phyloP scores from a whole-genome alignment of 2,329 filamentous ascomycete genomes.

The Albophoma yamanashiensis region DNA sequence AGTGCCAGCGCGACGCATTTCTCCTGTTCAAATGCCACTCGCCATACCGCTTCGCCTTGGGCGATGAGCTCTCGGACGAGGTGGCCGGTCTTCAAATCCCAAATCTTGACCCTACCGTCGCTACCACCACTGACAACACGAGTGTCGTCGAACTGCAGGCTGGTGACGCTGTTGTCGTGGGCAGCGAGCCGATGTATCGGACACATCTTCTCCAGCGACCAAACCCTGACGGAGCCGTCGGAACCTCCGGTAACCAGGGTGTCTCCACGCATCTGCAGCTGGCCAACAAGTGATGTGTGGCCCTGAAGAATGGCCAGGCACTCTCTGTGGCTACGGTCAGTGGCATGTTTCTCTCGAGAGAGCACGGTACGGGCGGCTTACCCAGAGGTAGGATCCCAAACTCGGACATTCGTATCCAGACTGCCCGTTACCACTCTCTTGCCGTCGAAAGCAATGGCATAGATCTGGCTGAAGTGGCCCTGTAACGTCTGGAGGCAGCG shows the following conservation, averaged over 20 bases:
- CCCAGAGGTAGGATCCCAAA: conserved; percentile 90
- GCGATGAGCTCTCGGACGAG: conserved; percentile 84
- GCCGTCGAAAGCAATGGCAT: conserved; percentile 95
- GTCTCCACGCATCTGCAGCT: conserved; percentile 89
- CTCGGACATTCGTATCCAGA: conserved; percentile 89
- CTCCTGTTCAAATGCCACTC: conserved; percentile 95
- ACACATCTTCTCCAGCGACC: conserved; percentile 83
- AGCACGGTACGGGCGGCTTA: conserved; percentile 27
- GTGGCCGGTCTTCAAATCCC: conserved; percentile 87
- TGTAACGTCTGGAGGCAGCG: conserved; percentile 81
- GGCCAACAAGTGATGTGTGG: conserved; percentile 92
- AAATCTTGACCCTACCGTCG: conserved; percentile 96
- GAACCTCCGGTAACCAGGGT: conserved; percentile 93
- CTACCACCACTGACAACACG: conserved; percentile 92
- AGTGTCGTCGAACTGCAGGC: conserved; percentile 91
- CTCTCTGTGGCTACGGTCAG: conserved; percentile 38
- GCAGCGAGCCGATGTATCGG: conserved; percentile 91
- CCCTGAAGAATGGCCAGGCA: conserved; percentile 90
- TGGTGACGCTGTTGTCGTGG: conserved; percentile 97
- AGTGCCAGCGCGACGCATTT: conserved; percentile 95
- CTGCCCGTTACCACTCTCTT: conserved; percentile 89
- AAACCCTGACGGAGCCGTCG: conserved; percentile 91
- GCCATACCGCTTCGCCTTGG: conserved; percentile 91
- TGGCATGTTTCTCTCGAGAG: neutral
- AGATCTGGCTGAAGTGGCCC: conserved; percentile 97